Conservation (phyloP, 805 yeast species). For the Myxozyma geophila region DNA sequence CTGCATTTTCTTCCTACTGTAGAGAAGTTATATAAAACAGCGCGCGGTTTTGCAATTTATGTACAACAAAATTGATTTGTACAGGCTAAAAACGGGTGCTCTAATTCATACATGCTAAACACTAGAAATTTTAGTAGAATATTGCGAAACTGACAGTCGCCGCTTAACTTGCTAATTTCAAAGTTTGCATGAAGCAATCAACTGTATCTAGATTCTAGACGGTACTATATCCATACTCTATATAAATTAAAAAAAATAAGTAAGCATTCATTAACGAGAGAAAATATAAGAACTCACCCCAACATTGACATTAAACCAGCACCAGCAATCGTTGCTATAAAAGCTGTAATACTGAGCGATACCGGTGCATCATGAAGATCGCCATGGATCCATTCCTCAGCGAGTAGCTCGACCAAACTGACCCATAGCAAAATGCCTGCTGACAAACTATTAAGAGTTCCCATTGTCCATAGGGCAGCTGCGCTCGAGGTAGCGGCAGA, state of each 20-base stretch:
- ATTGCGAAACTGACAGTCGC: too few relatives aligned
- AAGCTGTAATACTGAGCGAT: conserved; percentile 57
- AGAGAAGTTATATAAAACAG: too few relatives aligned
- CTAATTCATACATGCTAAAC: too few relatives aligned
- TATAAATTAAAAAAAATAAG: not conserved
- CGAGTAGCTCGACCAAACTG: conserved; percentile 78
- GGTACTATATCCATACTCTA: conserved; percentile 6
- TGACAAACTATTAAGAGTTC: conserved; percentile 74
- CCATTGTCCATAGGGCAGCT: conserved; percentile 52
- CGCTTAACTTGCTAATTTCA: too few relatives aligned
- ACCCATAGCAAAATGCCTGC: conserved; percentile 80
- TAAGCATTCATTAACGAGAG: not conserved
- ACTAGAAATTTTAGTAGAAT: too few relatives aligned
- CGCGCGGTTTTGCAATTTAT: too few relatives aligned
- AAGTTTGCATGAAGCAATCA: too few relatives aligned
- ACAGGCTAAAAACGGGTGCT: too few relatives aligned
- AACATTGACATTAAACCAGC: conserved; percentile 65
- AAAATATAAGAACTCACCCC: conserved; percentile 47
- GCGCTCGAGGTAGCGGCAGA: conserved; percentile 38
- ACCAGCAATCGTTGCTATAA: conserved; percentile 66
- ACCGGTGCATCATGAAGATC: conserved; percentile 67
- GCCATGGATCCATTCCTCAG: conserved; percentile 68
- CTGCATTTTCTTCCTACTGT: too few relatives aligned
- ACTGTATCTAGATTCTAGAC: too few relatives aligned
- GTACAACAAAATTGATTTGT: too few relatives aligned